Conservation (phyloP, 768 basidiomycete species). For the Hericium alpestre region DNA sequence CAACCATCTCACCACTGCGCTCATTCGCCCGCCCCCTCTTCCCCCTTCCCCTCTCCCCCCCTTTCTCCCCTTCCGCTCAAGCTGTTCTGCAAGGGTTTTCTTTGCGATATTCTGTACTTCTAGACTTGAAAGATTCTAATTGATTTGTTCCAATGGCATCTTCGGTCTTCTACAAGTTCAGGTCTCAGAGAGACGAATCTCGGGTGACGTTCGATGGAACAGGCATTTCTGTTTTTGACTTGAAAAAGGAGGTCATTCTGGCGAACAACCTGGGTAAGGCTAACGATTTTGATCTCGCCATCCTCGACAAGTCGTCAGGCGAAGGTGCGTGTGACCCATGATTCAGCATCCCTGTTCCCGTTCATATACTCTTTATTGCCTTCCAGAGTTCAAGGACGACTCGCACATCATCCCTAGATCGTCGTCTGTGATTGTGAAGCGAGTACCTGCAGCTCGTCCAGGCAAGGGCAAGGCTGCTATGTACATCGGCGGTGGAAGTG, state of each 20-base stretch:
- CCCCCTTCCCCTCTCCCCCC: neutral
- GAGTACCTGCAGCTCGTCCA: constrained; percentile 70
- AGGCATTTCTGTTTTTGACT: constrained; percentile 96
- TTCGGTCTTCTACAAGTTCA: constrained; percentile 97
- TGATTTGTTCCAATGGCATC: constrained; percentile 52
- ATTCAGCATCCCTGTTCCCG: neutral
- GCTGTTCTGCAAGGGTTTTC: neutral
- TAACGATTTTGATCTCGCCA: constrained; percentile 89
- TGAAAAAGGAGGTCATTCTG: constrained; percentile 97
- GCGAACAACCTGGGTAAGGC: constrained; percentile 94
- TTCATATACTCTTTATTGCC: neutral
- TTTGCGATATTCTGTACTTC: neutral
- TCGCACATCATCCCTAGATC: constrained; percentile 86
- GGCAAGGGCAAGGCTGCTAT: constrained; percentile 76
- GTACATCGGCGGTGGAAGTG: constrained; percentile 45
- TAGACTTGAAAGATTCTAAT: constrained; percentile 10
- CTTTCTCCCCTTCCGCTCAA: neutral
- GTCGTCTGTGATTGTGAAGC: constrained; percentile 87
- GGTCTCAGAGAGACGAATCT: constrained; percentile 88
- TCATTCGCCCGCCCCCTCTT: neutral
- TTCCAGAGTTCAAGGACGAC: constrained; percentile 84
- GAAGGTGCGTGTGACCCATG: constrained; percentile 51
- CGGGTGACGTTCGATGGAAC: constrained; percentile 97
- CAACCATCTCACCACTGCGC: neutral
- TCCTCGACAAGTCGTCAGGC: constrained; percentile 75